Evolutionary conservation across 805 yeast species (phyloP), one percentile per base, ranked within the genome.

Genomic region (Candida arabinofermentans): DNA sequence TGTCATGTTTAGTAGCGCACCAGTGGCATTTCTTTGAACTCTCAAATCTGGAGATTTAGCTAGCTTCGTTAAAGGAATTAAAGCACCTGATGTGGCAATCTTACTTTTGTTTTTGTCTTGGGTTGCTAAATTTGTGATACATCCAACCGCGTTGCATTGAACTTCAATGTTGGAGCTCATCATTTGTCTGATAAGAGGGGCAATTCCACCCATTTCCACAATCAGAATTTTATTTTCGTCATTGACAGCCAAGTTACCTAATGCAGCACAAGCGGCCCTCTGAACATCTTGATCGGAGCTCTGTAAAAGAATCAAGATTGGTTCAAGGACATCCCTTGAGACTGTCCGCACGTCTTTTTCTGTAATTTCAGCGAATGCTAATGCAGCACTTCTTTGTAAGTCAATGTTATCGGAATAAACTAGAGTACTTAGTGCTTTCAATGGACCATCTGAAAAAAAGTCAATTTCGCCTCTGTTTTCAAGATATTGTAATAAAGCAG

Each of bases 101-200:
- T 88, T 89, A 40, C 93, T 82, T 65, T 93, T 93, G 68, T 93
- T 93, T 57, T 88, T 96, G 65, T 93, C 99, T 66, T 87, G 96
- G 6, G 99, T 93, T 7, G 99, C 99, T 64, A 93, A 77, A 61
- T 93, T 93, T 27, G 99, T 93, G 59, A 93, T 90, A 64, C 99
- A 93, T 14, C 99, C 99, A 43, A 93, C 99, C 2, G 99, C 99
- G 61, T 93, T 93, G 66, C 99, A 93, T 67, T 93, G 99, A 30
- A 93, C 98, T 65, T 93, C 99, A 44, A 93, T 95, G 58, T 93
- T 93, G 41, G 93, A 79, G 32, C 95, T 84, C 84, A 88, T 84
- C 99, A 93, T 93, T 67, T 93, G 99, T 64, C 95, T 83, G 55
- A 93, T 93, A 35, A 93, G 76, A 5, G 98, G 98, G 49, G 90